These are phyloP conservation scores for Suillus ampliporus DNA, from an alignment of 768 basidiomycete species.

Conservation along the genomic window DNA sequence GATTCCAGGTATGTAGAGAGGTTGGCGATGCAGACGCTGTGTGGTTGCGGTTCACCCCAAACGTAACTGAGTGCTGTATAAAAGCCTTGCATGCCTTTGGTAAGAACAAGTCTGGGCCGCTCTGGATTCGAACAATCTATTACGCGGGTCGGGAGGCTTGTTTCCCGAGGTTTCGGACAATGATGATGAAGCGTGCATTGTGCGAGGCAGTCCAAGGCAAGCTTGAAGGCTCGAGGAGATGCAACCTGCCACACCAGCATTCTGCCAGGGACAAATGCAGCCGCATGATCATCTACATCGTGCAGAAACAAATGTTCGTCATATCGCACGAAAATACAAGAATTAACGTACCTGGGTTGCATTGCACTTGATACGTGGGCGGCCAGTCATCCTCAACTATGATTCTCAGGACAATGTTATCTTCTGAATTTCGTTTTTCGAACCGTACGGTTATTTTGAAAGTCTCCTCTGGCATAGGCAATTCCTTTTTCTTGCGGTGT, in stretches of 20 bases:
- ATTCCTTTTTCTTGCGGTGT: conserved; percentile 1
- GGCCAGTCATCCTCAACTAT: not conserved
- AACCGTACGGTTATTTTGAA: conserved; percentile 12
- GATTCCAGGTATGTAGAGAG: not conserved
- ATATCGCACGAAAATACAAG: not conserved
- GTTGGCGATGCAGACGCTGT: conserved; percentile 8
- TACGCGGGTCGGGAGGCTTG: conserved; percentile 11
- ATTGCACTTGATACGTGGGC: conserved; percentile 2
- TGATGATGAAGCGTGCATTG: conserved; percentile 8
- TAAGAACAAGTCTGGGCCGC: conserved; percentile 6
- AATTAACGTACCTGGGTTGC: conserved; percentile 2
- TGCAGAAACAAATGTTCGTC: not conserved
- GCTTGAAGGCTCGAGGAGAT: conserved; percentile 7
- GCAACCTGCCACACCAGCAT: conserved; percentile 9
- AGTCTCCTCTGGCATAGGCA: conserved; percentile 7
- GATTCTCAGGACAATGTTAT: conserved; percentile 3
- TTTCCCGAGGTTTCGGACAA: conserved; percentile 5
- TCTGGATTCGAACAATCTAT: conserved; percentile 13
- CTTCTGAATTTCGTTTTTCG: not conserved
- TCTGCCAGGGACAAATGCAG: conserved; percentile 5
- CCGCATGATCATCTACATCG: not conserved
- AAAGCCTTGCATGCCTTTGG: not conserved
- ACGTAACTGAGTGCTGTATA: conserved; percentile 16
- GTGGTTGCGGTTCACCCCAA: conserved; percentile 15
- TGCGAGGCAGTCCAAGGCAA: conserved; percentile 10